Base-by-base conservation (phyloP, 208 protist species). In the Trypanosomatidae sp. region DNA sequence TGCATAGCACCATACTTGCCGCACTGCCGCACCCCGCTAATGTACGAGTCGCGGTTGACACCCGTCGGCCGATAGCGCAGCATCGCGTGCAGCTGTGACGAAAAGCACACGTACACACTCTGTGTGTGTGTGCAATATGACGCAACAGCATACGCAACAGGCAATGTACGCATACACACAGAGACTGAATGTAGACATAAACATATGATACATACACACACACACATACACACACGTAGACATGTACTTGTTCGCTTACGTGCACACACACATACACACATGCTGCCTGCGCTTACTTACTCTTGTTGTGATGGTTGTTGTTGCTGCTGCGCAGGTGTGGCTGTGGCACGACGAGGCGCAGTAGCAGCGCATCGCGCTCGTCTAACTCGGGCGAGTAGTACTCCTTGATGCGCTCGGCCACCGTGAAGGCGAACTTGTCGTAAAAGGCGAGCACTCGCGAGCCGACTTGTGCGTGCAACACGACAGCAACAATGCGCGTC, bases 311-410 rank as follows among this genome's bases (percentile, higher is more conserved):
- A 23, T 39, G 20, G 26, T 48, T 35, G 20, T 35, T 38, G 16
- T 48, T 54, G 33, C 18, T 6, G 40, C 33, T 54, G 28, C 43
- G 26, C 15, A n/a, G 3, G 21, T 44, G 10, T 44, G 21, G 8
- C 11, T 22, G 11, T 30, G 40, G 11, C 19, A 22, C 4, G 11
- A 4, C 19, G 6, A 42, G 16, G 20, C 49, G 52, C 42, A 92
- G 52, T 16, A 86, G 35, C 21, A 75, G 66, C n/a, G 86, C 81
- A 40, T 92, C 71, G 33, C 56, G 44, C 49, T 70, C 52, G 0
- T 95, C 75, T 32, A 96, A 71, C 24, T 84, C 65, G 28, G 39
- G 24, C 37, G 88, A 80, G 62, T 96, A 96, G 32, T 93, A 73
- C 19, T 55, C 56, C 26, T 83, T 61, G 22, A 81, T 51, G 10